These are phyloP conservation scores for Citrullus amarus DNA, from an alignment of 306 rosid species.

Conservation along the genomic window DNA sequence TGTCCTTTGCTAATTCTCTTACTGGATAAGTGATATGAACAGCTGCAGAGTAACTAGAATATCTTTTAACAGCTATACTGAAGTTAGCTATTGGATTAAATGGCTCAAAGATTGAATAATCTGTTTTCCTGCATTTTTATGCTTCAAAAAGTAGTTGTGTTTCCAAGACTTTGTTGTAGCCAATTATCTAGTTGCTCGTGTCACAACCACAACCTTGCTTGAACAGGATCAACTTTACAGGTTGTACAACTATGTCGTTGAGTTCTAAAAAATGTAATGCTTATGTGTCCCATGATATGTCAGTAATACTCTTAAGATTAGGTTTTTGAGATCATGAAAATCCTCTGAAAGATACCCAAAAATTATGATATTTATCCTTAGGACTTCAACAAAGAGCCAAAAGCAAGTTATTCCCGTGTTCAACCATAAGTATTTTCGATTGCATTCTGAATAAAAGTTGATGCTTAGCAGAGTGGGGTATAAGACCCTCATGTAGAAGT, in stretches of 20 bases:
- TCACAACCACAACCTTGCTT: not conserved
- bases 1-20: not conserved
- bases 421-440: not conserved
- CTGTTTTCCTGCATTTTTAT: not conserved
- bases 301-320: not conserved
- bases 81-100: not conserved
- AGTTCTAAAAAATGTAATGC: not conserved
- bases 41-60: not conserved
- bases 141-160: not conserved
- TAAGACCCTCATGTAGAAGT: not conserved
- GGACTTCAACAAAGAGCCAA: not conserved
- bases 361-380: not conserved
- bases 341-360: not conserved
- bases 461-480: not conserved
- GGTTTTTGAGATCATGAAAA: not conserved
- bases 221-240: not conserved
- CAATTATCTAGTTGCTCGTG: not conserved
- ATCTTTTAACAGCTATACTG: not conserved
- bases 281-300: not conserved
- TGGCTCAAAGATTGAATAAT: not conserved
- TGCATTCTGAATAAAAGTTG: not conserved
- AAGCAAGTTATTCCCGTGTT: not conserved
- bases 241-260: not conserved
- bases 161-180: not conserved
- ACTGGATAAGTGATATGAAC: not conserved